Evolutionary conservation across 2,329 filamentous ascomycete genomes (phyloP).

Genomic region (Macrophomina pseudophaseolina): DNA sequence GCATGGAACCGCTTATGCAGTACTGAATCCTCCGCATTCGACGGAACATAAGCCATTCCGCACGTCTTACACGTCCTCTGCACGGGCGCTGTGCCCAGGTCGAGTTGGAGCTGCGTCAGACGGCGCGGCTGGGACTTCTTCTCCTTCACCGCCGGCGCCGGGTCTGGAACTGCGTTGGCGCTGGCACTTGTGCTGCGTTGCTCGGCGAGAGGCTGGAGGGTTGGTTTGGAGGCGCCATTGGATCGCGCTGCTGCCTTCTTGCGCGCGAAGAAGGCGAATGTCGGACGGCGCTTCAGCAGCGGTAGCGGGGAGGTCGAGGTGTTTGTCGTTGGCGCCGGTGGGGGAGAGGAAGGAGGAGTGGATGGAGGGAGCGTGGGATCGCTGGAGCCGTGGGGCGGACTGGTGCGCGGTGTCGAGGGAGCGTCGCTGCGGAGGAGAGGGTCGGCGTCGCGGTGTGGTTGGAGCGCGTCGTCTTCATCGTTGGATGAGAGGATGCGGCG

Average conservation of each 20-base stretch:
- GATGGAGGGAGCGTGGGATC: not conserved
- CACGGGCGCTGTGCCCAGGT: conserved; percentile 60
- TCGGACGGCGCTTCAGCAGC: conserved; percentile 51
- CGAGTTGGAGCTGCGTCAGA: conserved; percentile 66
- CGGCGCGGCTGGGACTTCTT: conserved; percentile 32
- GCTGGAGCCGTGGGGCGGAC: conserved; percentile 30
- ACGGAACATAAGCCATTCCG: conserved; percentile 70
- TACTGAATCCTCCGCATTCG: conserved; percentile 64
- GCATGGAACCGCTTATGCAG: conserved; percentile 69
- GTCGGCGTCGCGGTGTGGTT: not conserved
- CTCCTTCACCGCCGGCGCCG: not conserved
- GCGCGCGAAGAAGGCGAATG: conserved; percentile 48
- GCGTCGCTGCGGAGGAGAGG: not conserved
- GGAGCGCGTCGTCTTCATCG: not conserved
- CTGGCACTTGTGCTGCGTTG: not conserved
- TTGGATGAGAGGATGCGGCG: conserved; percentile 36
- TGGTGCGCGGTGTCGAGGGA: conserved; percentile 33
- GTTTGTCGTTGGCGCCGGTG: conserved; percentile 48
- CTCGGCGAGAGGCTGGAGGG: not conserved
- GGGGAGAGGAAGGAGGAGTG: conserved; percentile 44
- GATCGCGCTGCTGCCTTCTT: conserved; percentile 36
- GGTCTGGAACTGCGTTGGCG: not conserved
- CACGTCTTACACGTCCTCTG: conserved; percentile 64
- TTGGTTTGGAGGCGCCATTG: not conserved
- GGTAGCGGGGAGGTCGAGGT: conserved; percentile 48